Evolutionary conservation across 495 filamentous ascomycete genomes (phyloP).

Genomic region (Cercophora samala): DNA sequence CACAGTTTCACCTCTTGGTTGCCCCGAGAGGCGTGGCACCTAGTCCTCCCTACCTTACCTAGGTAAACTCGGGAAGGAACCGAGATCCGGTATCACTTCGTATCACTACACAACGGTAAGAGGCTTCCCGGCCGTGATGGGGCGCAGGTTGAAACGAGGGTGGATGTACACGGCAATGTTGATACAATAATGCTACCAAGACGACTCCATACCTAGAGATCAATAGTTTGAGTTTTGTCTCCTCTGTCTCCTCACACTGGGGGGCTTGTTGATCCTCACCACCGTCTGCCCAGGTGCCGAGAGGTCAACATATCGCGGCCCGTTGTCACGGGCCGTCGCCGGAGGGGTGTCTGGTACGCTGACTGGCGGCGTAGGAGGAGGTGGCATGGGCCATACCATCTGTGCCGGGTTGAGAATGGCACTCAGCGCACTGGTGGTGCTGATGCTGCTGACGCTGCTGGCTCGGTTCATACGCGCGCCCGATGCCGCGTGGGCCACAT

Average conservation of each 20-base stretch:
- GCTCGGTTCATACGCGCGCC: slow-evolving; percentile 4
- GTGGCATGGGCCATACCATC: slow-evolving; percentile 23
- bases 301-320: slow-evolving; percentile 16
- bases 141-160: too few species aligned
- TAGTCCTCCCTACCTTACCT: too few species aligned
- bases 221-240: neutral
- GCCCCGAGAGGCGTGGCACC: neutral
- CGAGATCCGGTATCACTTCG: neutral
- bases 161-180: neutral
- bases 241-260: slow-evolving; percentile 3
- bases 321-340: neutral
- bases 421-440: slow-evolving; percentile 14
- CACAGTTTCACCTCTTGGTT: neutral
- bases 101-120: neutral
- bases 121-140: too few species aligned
- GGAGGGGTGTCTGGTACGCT: slow-evolving; percentile 2
- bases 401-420: slow-evolving; percentile 19
- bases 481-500: slow-evolving; percentile 7
- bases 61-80: neutral
- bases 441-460: slow-evolving; percentile 18
- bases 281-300: slow-evolving; percentile 18
- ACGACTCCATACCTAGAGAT: too few species aligned
- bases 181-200: neutral
- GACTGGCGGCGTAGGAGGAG: slow-evolving; percentile 12
- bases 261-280: slow-evolving; percentile 18